Conservation (phyloP, 306 rosid genomes). For the Sophora flavescens region DNA sequence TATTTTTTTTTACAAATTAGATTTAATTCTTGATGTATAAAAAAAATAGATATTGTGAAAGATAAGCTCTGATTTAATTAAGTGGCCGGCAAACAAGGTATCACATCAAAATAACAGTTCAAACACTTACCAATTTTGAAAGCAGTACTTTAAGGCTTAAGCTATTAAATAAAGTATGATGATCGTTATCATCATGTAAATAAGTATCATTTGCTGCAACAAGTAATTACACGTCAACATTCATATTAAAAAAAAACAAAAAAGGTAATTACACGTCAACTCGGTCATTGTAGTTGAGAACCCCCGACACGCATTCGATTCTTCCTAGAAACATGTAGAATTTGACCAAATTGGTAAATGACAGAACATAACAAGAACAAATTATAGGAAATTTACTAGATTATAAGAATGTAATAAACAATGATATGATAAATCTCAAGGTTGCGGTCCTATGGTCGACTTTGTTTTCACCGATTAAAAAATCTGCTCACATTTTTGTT, state of each 20-base stretch:
- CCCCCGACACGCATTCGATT: conserved; percentile 30
- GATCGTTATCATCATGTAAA: too few relatives aligned
- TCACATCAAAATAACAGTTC: neutral
- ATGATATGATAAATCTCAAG: neutral
- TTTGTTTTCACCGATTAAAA: neutral
- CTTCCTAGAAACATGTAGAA: conserved; percentile 52
- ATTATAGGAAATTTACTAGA: conserved; percentile 13
- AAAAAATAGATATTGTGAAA: neutral
- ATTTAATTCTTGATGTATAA: neutral
- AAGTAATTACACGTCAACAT: conserved; percentile 21
- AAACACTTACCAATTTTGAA: neutral
- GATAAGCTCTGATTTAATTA: neutral
- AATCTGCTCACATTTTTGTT: neutral
- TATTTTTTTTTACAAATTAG: neutral
- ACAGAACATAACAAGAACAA: neutral
- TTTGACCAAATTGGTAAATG: conserved; percentile 32
- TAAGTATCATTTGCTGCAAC: neutral
- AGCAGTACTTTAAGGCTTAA: neutral
- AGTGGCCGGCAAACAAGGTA: neutral
- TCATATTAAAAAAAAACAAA: too few relatives aligned
- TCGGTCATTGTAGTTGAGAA: neutral
- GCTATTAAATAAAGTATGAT: too few relatives aligned
- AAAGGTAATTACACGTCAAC: conserved; percentile 24
- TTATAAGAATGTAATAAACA: neutral
- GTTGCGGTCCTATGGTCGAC: neutral